Conservation (phyloP, 1,284 basidiomycete genomes). For the Anthracocystis panici-leucophaei region DNA sequence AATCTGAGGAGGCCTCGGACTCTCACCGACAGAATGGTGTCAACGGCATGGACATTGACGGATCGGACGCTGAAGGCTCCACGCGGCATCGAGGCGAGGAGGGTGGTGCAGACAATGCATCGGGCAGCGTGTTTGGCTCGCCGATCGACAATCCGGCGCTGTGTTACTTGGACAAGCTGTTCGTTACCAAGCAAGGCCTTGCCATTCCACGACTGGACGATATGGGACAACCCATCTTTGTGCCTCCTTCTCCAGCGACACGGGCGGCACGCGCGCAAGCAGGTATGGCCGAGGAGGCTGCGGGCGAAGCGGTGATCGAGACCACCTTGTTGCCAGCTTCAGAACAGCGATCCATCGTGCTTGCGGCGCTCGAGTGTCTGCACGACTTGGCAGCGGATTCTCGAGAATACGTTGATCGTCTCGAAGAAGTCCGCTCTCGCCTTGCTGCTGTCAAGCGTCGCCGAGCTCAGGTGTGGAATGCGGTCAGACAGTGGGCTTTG, state of each 20-base stretch:
- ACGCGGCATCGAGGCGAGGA: conserved; percentile 13
- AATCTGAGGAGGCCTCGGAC: conserved; percentile 6
- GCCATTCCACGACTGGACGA: conserved; percentile 52
- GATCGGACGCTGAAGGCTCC: conserved; percentile 19
- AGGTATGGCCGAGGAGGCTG: conserved; percentile 22
- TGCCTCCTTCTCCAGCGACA: conserved; percentile 29
- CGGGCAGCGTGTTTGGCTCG: conserved; percentile 32
- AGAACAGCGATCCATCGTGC: conserved; percentile 64
- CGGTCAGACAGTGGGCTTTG: conserved; percentile 70
- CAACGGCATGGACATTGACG: conserved; percentile 47
- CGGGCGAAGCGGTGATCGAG: conserved; percentile 40
- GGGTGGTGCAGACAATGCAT: conserved; percentile 6
- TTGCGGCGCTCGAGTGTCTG: conserved; percentile 61
- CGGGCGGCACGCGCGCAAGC: conserved; percentile 20
- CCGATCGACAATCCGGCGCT: conserved; percentile 58
- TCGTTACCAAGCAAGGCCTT: conserved; percentile 64
- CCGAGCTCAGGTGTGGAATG: conserved; percentile 72
- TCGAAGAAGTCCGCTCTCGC: conserved; percentile 72
- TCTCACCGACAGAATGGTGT: conserved; percentile 7
- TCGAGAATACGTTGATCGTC: conserved; percentile 72
- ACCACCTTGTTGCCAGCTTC: conserved; percentile 52
- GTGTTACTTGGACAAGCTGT: conserved; percentile 62
- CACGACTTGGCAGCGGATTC: conserved; percentile 72
- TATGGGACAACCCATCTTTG: conserved; percentile 47
- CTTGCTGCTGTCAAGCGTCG: conserved; percentile 71